phyloP scores from a whole-genome alignment of 345 rosid species.

The Lepidium didymum region DNA sequence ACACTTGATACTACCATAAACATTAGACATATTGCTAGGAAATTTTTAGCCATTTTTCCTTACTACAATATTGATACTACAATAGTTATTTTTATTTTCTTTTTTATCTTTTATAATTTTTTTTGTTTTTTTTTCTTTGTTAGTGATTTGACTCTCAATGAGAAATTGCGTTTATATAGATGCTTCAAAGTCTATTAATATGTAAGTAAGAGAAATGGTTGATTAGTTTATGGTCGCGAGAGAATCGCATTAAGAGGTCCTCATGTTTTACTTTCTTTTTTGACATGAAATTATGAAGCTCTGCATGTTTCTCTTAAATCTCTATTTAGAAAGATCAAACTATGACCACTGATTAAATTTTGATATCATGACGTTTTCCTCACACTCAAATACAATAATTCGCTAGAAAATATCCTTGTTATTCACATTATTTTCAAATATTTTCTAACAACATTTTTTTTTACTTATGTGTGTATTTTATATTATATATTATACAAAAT shows the following conservation, averaged over 20 bases:
- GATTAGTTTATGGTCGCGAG: conserved; percentile 5
- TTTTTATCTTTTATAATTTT: not conserved
- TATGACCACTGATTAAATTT: not conserved
- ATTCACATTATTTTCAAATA: no score
- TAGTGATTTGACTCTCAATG: not conserved
- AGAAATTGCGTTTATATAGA: conserved; percentile 11
- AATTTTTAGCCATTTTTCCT: conserved; percentile 10
- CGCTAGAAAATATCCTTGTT: no score
- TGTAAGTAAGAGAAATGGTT: conserved; percentile 4
- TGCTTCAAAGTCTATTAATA: not conserved
- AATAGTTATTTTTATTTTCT: not conserved
- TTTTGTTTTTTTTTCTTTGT: not conserved
- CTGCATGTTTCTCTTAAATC: conserved; percentile 19
- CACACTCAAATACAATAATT: no score
- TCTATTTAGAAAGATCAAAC: conserved; percentile 2
- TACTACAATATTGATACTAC: no score
- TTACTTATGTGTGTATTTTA: no score
- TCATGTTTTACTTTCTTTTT: not conserved
- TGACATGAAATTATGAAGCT: not conserved
- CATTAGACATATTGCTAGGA: conserved; percentile 17
- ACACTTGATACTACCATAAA: conserved; percentile 19
- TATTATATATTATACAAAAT: no score
- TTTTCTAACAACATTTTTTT: no score
- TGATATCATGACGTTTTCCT: no score
- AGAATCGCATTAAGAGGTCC: conserved; percentile 6